A percentile compares a stretch with the other conserved stretches of the same genome.
phyloP scores from a whole-genome alignment of 495 filamentous ascomycete genomes.

The Penicillium herquei region DNA sequence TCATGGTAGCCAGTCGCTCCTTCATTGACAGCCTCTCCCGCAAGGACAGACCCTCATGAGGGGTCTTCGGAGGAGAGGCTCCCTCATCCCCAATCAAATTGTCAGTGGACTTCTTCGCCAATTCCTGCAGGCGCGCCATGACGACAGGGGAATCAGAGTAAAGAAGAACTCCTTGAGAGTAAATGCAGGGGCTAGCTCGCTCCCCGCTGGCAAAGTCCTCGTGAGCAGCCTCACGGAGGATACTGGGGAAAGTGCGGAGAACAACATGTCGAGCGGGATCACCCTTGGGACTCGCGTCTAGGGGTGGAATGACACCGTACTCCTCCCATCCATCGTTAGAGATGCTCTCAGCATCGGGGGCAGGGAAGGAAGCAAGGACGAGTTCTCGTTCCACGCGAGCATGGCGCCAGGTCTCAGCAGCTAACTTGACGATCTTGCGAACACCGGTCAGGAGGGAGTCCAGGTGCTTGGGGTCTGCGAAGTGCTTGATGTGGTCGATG shows the following conservation, averaged over 20 bases:
- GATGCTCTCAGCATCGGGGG: constrained; percentile 39
- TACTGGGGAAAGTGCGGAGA: constrained; percentile 54
- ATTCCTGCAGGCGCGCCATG: constrained; percentile 48
- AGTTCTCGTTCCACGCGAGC: constrained; percentile 62
- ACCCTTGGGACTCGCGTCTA: constrained; percentile 13
- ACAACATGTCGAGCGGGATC: constrained; percentile 44
- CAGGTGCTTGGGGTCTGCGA: constrained; percentile 53
- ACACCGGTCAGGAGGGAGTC: constrained; percentile 52
- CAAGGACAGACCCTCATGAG: constrained; percentile 5
- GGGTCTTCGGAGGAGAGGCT: constrained; percentile 14
- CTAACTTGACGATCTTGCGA: constrained; percentile 59
- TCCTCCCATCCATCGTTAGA: constrained; percentile 49
- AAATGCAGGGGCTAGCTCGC: constrained; percentile 43
- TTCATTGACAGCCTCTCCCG: background rate
- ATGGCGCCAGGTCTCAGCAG: constrained; percentile 63
- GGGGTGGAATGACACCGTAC: constrained; percentile 31
- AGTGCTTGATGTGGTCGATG: constrained; percentile 55
- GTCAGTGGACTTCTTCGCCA: constrained; percentile 40
- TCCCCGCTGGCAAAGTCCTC: constrained; percentile 49
- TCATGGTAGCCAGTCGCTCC: constrained; percentile 3
- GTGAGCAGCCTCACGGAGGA: constrained; percentile 55
- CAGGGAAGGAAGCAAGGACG: constrained; percentile 54
- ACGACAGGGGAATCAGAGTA: constrained; percentile 56
- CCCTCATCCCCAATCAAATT: constrained; percentile 22
- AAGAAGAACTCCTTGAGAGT: constrained; percentile 50